These are phyloP conservation scores for Malassezia sympodialis DNA, from an alignment of 1,284 basidiomycete genomes.

Conservation along the genomic window DNA sequence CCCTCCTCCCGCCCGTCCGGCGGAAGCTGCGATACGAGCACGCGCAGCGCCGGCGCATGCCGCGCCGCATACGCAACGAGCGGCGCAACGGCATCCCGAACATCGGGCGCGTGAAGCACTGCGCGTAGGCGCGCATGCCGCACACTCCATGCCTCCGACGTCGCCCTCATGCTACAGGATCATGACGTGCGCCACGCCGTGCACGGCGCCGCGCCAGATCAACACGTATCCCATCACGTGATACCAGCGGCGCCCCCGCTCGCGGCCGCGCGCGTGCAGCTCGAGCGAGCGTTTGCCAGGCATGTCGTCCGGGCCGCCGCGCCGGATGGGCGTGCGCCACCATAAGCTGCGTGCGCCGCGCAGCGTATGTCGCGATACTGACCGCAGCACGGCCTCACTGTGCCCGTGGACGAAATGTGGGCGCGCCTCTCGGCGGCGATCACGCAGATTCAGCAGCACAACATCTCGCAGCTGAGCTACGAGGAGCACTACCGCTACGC, in stretches of 20 bases:
- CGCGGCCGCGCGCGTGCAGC: not conserved
- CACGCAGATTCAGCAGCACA: conserved; percentile 87
- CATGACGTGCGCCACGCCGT: not conserved
- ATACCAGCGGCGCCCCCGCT: not conserved
- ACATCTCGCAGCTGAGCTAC: conserved; percentile 82
- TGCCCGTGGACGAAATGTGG: conserved; percentile 54
- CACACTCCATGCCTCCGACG: conserved; percentile 5
- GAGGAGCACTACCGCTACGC: conserved; percentile 71
- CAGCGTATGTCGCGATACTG: conserved; percentile 2
- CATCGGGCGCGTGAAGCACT: conserved; percentile 3
- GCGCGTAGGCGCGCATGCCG: conserved; percentile 12
- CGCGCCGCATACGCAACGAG: not conserved
- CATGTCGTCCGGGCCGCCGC: conserved; percentile 9
- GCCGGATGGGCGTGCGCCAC: conserved; percentile 15
- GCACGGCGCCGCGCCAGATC: not conserved
- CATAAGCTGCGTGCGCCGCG: conserved; percentile 18
- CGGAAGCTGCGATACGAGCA: conserved; percentile 1
- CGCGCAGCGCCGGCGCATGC: conserved; percentile 2
- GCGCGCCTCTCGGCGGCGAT: conserved; percentile 68
- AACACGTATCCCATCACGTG: conserved; percentile 4
- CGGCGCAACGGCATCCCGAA: conserved; percentile 1
- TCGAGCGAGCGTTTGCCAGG: not conserved
- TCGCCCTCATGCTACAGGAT: not conserved
- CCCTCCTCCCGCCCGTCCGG: not conserved
- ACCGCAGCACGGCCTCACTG: conserved; percentile 30